A percentile compares a stretch with the other conserved stretches of the same genome.
Evolutionary conservation across 352 stramenopile genomes (phyloP).

Genomic region (Globisporangium nagaii): DNA sequence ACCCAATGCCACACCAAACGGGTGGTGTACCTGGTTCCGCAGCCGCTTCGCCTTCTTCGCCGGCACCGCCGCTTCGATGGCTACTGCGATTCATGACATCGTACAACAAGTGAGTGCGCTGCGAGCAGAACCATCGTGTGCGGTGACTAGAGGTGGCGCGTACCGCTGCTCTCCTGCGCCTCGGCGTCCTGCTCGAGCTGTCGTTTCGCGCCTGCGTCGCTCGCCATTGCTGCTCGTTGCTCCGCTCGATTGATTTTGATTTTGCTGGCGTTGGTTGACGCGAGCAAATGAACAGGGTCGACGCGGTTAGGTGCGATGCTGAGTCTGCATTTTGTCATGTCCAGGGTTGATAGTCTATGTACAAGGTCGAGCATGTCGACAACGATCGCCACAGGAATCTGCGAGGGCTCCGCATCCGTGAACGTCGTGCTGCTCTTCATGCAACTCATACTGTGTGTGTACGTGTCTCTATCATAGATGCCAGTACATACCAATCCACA

Average conservation of each 20-base stretch:
- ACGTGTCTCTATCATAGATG: no score
- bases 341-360: neutral
- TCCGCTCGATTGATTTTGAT: neutral
- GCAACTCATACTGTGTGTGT: no score
- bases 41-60: constrained; percentile 40
- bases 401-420: no score
- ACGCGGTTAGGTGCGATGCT: neutral
- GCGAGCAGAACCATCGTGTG: neutral
- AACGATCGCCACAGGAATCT: no score
- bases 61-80: constrained; percentile 9
- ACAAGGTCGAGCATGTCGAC: no score
- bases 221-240: constrained; percentile 1
- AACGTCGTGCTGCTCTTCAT: no score
- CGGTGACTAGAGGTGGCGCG: neutral
- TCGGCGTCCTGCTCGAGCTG: neutral
- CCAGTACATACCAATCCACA: neutral
- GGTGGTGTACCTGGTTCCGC: constrained; percentile 36
- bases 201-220: constrained; percentile 1
- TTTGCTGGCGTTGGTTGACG: constrained; percentile 7
- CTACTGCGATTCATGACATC: neutral
- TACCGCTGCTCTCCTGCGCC: neutral
- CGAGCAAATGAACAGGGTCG: neutral
- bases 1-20: constrained; percentile 2
- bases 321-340: neutral
- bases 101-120: neutral